A percentile compares a stretch with the other conserved stretches of the same genome.
Evolutionary conservation across 1,139 yeast genomes (phyloP).

Genomic region (Suhomyces bokatorum): DNA sequence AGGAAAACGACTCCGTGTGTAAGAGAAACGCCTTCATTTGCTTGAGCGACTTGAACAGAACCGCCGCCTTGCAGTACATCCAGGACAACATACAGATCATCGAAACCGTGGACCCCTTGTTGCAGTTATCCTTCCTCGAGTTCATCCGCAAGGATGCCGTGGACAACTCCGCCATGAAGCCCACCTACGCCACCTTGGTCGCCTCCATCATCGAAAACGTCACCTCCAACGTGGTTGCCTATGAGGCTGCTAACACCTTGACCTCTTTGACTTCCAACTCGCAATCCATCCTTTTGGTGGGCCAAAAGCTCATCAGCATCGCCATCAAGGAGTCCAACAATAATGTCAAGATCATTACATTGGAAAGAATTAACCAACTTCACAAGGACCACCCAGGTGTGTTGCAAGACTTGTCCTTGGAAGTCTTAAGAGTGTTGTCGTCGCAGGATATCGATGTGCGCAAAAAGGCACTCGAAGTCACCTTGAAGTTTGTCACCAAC

Average conservation of each 20-base stretch:
- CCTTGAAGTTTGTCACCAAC: slow-evolving; percentile 75
- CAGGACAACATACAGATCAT: slow-evolving; percentile 67
- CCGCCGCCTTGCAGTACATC: slow-evolving; percentile 78
- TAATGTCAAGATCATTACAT: slow-evolving; percentile 87
- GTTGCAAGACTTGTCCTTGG: slow-evolving; percentile 82
- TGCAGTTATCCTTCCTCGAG: slow-evolving; percentile 89
- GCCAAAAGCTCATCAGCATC: slow-evolving; percentile 80
- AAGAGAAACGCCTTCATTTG: slow-evolving; percentile 95
- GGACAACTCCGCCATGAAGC: slow-evolving; percentile 60
- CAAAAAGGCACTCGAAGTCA: slow-evolving; percentile 78
- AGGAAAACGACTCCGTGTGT: slow-evolving; percentile 91
- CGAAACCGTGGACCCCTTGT: slow-evolving; percentile 73
- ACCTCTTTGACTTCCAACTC: slow-evolving; percentile 72
- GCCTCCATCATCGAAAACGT: slow-evolving; percentile 71
- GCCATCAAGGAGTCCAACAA: slow-evolving; percentile 92
- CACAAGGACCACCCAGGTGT: slow-evolving; percentile 78
- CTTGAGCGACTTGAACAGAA: slow-evolving; percentile 79
- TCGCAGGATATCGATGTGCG: slow-evolving; percentile 92
- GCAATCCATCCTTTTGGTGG: slow-evolving; percentile 69
- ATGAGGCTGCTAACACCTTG: slow-evolving; percentile 89
- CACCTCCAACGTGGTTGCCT: slow-evolving; percentile 68
- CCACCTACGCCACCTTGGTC: slow-evolving; percentile 71
- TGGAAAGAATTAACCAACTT: slow-evolving; percentile 80
- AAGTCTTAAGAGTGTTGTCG: slow-evolving; percentile 79
- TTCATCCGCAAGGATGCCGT: slow-evolving; percentile 84